These are phyloP conservation scores for Dactylellina leptospora DNA, from an alignment of 2,329 filamentous ascomycete genomes.

Conservation along the genomic window DNA sequence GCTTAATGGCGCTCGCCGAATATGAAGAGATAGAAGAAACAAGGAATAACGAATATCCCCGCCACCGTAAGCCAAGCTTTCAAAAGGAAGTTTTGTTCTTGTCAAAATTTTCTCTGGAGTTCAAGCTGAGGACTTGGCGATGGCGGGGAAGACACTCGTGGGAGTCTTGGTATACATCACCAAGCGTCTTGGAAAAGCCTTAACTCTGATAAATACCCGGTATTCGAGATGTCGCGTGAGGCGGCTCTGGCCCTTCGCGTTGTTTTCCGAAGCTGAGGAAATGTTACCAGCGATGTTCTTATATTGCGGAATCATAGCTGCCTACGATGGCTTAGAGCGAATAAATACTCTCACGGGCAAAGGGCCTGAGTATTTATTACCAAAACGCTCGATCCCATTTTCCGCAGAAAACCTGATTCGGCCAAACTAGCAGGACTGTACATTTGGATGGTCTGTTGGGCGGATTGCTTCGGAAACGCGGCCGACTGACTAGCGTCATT, in stretches of 20 bases:
- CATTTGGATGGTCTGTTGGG: too few relatives aligned
- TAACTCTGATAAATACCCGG: slow-evolving; percentile 21
- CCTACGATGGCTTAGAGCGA: slow-evolving; percentile 30
- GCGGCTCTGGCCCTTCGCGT: not conserved
- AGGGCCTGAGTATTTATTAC: slow-evolving; percentile 27
- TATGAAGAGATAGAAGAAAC: not conserved
- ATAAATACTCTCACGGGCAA: not conserved
- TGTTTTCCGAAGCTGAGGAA: slow-evolving; percentile 23
- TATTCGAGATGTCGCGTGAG: slow-evolving; percentile 35
- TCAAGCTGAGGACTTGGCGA: slow-evolving; percentile 26
- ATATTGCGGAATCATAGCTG: slow-evolving; percentile 12
- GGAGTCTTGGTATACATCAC: slow-evolving; percentile 45
- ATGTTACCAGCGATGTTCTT: not conserved
- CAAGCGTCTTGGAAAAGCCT: slow-evolving; percentile 48
- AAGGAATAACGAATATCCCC: not conserved
- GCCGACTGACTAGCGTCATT: slow-evolving; percentile 27
- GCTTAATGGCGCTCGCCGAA: slow-evolving; percentile 33
- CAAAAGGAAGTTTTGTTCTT: not conserved
- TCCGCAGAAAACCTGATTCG: not conserved
- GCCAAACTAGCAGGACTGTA: too few relatives aligned
- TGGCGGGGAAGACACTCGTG: slow-evolving; percentile 16
- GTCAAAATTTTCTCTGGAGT: slow-evolving; percentile 3
- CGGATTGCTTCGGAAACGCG: slow-evolving; percentile 34
- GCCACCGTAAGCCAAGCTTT: slow-evolving; percentile 21
- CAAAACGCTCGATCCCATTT: too few relatives aligned